These are phyloP conservation scores for Auriscalpium vulgare DNA, from an alignment of 768 basidiomycete species.

Conservation along the genomic window DNA sequence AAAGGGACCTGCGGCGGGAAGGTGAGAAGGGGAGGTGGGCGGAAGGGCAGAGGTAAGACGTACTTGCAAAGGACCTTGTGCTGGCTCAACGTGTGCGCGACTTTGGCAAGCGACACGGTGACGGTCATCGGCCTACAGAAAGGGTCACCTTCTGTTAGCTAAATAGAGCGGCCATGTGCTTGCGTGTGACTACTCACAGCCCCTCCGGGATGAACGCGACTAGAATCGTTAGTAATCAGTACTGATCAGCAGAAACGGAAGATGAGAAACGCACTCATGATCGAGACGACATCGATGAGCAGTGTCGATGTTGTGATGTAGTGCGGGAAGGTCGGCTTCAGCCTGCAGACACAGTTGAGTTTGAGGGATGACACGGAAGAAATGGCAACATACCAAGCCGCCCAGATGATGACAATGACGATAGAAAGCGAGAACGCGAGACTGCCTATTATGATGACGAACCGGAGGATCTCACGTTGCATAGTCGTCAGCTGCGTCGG, in stretches of 20 bases:
- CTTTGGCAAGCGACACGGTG: slow-evolving; percentile 42
- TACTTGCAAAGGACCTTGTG: slow-evolving; percentile 42
- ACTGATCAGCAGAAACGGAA: neutral
- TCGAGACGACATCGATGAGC: slow-evolving; percentile 50
- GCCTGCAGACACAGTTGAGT: slow-evolving; percentile 23
- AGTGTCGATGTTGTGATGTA: slow-evolving; percentile 44
- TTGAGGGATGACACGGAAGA: slow-evolving; percentile 7
- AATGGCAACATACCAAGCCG: slow-evolving; percentile 25
- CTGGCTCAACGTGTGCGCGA: slow-evolving; percentile 40
- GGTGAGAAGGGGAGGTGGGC: neutral
- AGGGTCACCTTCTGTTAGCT: neutral
- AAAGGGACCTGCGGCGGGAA: slow-evolving; percentile 28
- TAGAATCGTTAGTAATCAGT: neutral
- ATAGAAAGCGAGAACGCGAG: slow-evolving; percentile 35
- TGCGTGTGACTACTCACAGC: slow-evolving; percentile 14
- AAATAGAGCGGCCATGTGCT: neutral
- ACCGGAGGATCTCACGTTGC: slow-evolving; percentile 45
- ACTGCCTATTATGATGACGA: slow-evolving; percentile 43
- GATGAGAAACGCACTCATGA: slow-evolving; percentile 30
- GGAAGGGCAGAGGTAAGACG: neutral
- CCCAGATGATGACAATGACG: slow-evolving; percentile 42
- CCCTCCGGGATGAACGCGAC: slow-evolving; percentile 48
- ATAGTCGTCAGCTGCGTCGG: slow-evolving; percentile 36
- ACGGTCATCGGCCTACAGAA: slow-evolving; percentile 37
- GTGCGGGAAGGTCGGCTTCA: slow-evolving; percentile 29